Conservation (phyloP, 2,329 filamentous ascomycete species). For the Aspergillus fijiensis region DNA sequence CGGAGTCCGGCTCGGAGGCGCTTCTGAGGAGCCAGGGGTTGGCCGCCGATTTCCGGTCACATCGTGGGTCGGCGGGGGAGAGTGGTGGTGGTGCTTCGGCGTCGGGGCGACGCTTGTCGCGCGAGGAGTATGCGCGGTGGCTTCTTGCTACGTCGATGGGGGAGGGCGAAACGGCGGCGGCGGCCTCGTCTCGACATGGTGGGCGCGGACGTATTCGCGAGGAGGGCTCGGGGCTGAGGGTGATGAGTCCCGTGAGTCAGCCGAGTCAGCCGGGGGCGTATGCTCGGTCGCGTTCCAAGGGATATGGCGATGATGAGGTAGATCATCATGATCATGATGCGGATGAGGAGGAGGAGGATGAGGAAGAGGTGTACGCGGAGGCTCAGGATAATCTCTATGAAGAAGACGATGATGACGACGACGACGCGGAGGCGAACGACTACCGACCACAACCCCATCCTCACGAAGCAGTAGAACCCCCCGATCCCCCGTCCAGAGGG, state of each 20-base stretch:
- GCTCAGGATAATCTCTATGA: conserved; percentile 37
- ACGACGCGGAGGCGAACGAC: conserved; percentile 5
- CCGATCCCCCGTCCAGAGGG: neutral
- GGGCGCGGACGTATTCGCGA: neutral
- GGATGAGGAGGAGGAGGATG: conserved; percentile 31
- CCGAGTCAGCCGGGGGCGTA: conserved; percentile 54
- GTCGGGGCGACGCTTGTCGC: conserved; percentile 32
- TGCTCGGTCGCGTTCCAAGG: conserved; percentile 9
- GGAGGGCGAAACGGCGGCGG: neutral
- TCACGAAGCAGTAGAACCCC: conserved; percentile 15
- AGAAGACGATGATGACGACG: conserved; percentile 19
- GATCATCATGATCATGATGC: conserved; percentile 31
- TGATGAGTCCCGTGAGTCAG: conserved; percentile 84
- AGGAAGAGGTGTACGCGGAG: conserved; percentile 38
- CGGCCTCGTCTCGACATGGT: neutral
- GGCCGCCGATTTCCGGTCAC: conserved; percentile 17
- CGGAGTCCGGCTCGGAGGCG: neutral
- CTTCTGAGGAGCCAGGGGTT: neutral
- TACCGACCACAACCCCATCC: conserved; percentile 1
- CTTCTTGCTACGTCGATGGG: conserved; percentile 42
- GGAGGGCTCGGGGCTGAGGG: conserved; percentile 57
- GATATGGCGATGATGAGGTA: conserved; percentile 42
- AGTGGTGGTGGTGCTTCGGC: conserved; percentile 2
- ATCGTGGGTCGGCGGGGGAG: too few species aligned
- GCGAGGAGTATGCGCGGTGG: conserved; percentile 45